Evolutionary conservation across 2,329 filamentous ascomycete species (phyloP).

Genomic region (Colletotrichum lentis): DNA sequence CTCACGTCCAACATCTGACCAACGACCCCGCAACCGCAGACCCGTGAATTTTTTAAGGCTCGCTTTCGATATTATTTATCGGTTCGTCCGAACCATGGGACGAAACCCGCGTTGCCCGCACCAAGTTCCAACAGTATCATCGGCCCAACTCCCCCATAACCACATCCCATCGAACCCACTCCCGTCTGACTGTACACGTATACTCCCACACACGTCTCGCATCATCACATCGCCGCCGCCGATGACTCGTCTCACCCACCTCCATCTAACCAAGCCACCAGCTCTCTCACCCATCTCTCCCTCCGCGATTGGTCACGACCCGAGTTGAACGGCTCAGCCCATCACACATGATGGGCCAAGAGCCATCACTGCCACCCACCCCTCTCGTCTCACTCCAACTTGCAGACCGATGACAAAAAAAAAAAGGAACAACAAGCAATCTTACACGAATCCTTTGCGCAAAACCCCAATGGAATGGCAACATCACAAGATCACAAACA

Average conservation of each 20-base stretch:
- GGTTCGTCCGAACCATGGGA: constrained; percentile 5
- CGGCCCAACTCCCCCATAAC: constrained; percentile 1
- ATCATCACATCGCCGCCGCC: no score
- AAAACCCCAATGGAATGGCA: no score
- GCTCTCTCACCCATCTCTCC: background rate
- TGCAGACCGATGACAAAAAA: no score
- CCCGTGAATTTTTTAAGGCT: no score
- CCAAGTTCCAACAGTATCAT: background rate
- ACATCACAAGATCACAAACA: no score
- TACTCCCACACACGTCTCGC: background rate
- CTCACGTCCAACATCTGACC: no score
- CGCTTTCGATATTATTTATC: no score
- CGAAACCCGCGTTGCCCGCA: background rate
- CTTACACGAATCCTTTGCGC: no score
- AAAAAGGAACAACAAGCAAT: background rate
- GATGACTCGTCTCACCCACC: background rate
- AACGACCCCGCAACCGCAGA: no score
- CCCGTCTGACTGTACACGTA: constrained; percentile 21
- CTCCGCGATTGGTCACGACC: background rate
- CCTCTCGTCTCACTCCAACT: background rate
- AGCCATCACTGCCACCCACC: background rate
- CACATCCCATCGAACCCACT: background rate
- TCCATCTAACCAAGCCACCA: background rate
- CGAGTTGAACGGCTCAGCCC: background rate
- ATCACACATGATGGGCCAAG: background rate